Evolutionary conservation across 176 grass and related monocot species (phyloP), one percentile per base, ranked within the genome.

Genomic region (Alloteropsis semialata): DNA sequence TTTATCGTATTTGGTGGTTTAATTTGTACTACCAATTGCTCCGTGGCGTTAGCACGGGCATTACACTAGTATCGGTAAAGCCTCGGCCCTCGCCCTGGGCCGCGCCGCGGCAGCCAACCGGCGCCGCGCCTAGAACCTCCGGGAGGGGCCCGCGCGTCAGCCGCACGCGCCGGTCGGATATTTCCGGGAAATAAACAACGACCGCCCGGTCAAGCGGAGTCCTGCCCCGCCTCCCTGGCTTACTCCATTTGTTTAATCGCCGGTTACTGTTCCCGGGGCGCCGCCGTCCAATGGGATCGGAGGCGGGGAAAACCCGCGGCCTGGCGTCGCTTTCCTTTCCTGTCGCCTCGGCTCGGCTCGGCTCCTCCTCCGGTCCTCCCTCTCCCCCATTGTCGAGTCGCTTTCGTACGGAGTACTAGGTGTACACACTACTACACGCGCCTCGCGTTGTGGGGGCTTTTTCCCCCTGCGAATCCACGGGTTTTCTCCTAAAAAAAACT

Each of bases 241-340:
- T n/a, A 22, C 51, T 43, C 59, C 18, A 56, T 80, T 65, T 74
- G 66, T 54, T 85, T 37, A 69, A 16, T 78, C 22, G 51, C 74
- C 21, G 2, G 16, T 24, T 69, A 78, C 83, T 59, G 73, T 69
- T 21, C 49, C 0, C 12, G 25, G 48, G 46, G 5, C 43, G 22
- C 33, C 18, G 0, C 2, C 33, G 1, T 33, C 56, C 57, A 68
- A 75, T 75, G 0, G 77, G 38, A 58, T 75, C 0, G 77, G 38
- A 58, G 65, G 64, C 28, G 25, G 7, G 21, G 9, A 17, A 65
- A 34, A 21, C 28, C 7, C 9, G 55, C 63, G 38, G n/a, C 37
- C 32, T 49, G 29, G 48, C 62, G n/a, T 55, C 55, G 46, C 48
- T n/a, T 32, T 33, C 13, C 41, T 63, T 14, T 5, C 24, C 51